These are phyloP conservation scores for Cutaneotrichosporon sp. DNA, from an alignment of 1,284 basidiomycete genomes.

Conservation along the genomic window DNA sequence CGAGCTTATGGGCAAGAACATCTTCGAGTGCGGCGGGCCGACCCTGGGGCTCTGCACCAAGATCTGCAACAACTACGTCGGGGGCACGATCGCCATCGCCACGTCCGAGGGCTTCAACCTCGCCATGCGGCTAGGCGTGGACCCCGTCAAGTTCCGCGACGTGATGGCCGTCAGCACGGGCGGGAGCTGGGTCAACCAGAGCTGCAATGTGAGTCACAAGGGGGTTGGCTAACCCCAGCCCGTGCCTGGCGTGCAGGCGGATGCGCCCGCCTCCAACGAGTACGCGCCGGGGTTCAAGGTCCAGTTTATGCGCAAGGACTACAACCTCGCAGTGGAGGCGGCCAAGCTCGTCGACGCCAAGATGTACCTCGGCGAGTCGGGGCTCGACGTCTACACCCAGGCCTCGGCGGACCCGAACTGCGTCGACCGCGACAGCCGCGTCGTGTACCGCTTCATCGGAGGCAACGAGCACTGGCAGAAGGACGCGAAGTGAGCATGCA, in stretches of 20 bases:
- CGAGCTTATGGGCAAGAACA: conserved; percentile 12
- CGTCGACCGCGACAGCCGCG: conserved; percentile 13
- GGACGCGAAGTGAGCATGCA: no score
- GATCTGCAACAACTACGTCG: conserved; percentile 21
- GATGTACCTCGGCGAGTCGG: conserved; percentile 8
- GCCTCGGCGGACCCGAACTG: conserved; percentile 5
- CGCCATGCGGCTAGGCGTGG: conserved; percentile 17
- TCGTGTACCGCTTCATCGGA: conserved; percentile 12
- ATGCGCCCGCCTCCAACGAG: conserved; percentile 7
- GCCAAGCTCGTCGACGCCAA: background rate
- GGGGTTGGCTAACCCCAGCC: conserved; percentile 8
- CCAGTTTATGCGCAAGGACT: conserved; percentile 17
- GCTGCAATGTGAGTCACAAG: conserved; percentile 2
- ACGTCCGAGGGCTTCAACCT: conserved; percentile 19
- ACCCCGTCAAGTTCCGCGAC: conserved; percentile 11
- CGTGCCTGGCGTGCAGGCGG: conserved; percentile 8
- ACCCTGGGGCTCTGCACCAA: conserved; percentile 15
- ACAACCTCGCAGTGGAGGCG: conserved; percentile 10
- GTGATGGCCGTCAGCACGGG: conserved; percentile 4
- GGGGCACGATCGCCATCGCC: conserved; percentile 18
- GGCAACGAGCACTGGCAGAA: conserved; percentile 10
- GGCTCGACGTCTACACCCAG: conserved; percentile 10
- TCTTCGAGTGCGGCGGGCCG: conserved; percentile 17
- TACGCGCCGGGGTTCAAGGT: conserved; percentile 13
- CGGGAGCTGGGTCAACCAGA: conserved; percentile 14